phyloP scores from a whole-genome alignment of 352 stramenopile genomes.

The Pythium apleroticum region DNA sequence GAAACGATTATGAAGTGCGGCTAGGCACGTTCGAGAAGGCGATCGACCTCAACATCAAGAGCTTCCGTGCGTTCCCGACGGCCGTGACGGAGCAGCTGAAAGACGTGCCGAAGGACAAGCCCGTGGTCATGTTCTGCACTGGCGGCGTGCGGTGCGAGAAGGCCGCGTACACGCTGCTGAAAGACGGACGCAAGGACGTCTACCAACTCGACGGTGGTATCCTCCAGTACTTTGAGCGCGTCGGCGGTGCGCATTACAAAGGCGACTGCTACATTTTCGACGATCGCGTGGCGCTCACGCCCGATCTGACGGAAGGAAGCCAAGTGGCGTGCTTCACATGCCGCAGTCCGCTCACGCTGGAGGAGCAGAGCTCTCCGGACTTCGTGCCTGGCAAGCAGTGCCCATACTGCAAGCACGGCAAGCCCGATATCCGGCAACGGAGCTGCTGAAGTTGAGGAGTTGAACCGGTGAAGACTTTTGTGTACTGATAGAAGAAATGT shows the following conservation, averaged over 20 bases:
- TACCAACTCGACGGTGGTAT: slow-evolving; percentile 80
- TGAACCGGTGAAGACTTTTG: slow-evolving; percentile 24
- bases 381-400: slow-evolving; percentile 49
- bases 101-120: slow-evolving; percentile 61
- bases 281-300: slow-evolving; percentile 67
- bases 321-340: slow-evolving; percentile 55
- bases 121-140: slow-evolving; percentile 83
- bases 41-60: slow-evolving; percentile 68
- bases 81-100: slow-evolving; percentile 40
- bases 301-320: slow-evolving; percentile 46
- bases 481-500: not conserved
- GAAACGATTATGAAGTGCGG: slow-evolving; percentile 78
- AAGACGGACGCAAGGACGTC: slow-evolving; percentile 54
- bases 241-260: slow-evolving; percentile 63
- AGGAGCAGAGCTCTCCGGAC: slow-evolving; percentile 44
- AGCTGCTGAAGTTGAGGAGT: not conserved
- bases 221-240: slow-evolving; percentile 79
- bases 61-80: slow-evolving; percentile 59
- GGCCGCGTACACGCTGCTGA: slow-evolving; percentile 58
- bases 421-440: slow-evolving; percentile 41
- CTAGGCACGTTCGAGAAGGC: slow-evolving; percentile 74
- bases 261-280: slow-evolving; percentile 84
- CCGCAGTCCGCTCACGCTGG: slow-evolving; percentile 51
- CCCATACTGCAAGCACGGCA: slow-evolving; percentile 54
- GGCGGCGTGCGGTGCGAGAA: slow-evolving; percentile 77